These are phyloP conservation scores for Penicillium sp. DNA, from an alignment of 2,329 filamentous ascomycete species.

Conservation along the genomic window DNA sequence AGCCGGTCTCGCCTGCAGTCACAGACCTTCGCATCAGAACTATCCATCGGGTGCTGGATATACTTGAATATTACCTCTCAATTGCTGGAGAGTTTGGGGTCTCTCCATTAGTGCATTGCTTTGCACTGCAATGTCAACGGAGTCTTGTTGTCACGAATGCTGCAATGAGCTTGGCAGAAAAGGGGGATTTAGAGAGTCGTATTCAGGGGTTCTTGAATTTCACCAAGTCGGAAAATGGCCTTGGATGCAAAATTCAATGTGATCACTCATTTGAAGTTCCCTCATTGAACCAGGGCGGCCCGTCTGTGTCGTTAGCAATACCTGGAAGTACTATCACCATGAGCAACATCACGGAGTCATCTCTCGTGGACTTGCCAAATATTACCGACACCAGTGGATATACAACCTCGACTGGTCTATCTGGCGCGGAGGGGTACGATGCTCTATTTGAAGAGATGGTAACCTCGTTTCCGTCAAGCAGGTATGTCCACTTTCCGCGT, in stretches of 20 bases:
- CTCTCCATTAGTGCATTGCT: conserved; percentile 25
- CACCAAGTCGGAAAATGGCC: not conserved
- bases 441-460: conserved; percentile 32
- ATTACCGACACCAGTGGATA: conserved; percentile 3
- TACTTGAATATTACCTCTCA: conserved; percentile 24
- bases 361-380: not conserved
- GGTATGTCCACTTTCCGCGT: conserved; percentile 15
- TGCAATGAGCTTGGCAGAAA: not conserved
- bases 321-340: not conserved
- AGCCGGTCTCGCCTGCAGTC: conserved; percentile 8
- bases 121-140: conserved; percentile 21
- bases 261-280: not conserved
- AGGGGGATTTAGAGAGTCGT: not conserved
- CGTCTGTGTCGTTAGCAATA: not conserved
- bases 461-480: conserved; percentile 23
- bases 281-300: not conserved
- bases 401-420: not conserved
- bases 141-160: conserved; percentile 11
- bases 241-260: not conserved
- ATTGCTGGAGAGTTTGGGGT: conserved; percentile 13
- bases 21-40: conserved; percentile 10
- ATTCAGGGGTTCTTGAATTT: not conserved
- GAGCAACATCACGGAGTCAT: not conserved
- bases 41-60: conserved; percentile 10
- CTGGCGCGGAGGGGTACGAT: conserved; percentile 24